phyloP scores from a whole-genome alignment of 257 asterid species.

The Gardenia jasminoides region DNA sequence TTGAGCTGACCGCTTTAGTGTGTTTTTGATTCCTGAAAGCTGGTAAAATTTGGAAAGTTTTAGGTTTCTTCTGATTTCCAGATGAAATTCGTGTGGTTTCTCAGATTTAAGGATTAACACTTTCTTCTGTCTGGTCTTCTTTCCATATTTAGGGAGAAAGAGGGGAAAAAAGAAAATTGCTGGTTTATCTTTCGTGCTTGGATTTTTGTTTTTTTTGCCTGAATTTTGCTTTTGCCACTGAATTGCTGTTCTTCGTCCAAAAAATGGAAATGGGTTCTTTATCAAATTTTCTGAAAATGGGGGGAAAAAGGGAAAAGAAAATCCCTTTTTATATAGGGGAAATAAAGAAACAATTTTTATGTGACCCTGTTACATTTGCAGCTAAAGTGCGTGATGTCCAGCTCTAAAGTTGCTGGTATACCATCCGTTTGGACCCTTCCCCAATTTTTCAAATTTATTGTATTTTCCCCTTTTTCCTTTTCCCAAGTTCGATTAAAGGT shows the following conservation, averaged over 20 bases:
- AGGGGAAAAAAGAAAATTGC: not conserved
- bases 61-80: no score
- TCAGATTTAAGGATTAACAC: not conserved
- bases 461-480: no score
- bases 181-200: not conserved
- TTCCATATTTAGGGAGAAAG: not conserved
- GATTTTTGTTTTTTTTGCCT: not conserved
- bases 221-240: not conserved
- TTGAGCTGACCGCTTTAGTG: not conserved
- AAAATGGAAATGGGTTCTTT: not conserved
- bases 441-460: not conserved
- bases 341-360: constrained; percentile 6
- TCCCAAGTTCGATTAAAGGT: not conserved
- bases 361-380: not conserved
- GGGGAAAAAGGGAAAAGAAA: not conserved
- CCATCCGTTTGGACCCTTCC: constrained; percentile 2
- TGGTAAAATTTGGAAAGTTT: constrained; percentile 2
- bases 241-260: not conserved
- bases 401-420: constrained; percentile 7
- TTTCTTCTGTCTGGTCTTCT: not conserved
- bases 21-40: constrained; percentile 4
- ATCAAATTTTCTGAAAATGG: not conserved
- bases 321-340: not conserved
- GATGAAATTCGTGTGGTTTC: not conserved
- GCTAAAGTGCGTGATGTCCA: constrained; percentile 8